Base-by-base conservation (phyloP, 805 yeast genomes). In the Barnettozyma salicaria region DNA sequence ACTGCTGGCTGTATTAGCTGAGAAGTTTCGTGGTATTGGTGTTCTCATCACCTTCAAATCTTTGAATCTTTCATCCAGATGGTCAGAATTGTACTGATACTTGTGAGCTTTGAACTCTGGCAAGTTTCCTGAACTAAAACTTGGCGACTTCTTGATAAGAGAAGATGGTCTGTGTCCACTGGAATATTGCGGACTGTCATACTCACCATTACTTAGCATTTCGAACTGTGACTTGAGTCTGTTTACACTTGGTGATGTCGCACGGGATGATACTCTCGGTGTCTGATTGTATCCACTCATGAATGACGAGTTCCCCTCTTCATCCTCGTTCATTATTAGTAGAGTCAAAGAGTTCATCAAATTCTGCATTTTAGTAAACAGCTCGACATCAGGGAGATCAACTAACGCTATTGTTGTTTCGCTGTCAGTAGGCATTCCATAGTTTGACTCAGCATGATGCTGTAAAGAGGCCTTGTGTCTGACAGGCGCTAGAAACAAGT, bases 281-380 rank as follows among this genome's bases (percentile, higher is more conserved):
- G n/a, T n/a, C n/a, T n/a, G n/a, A n/a, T n/a, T n/a, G n/a, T n/a
- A n/a, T n/a, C n/a, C n/a, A n/a, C n/a, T n/a, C n/a, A n/a, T n/a
- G n/a, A n/a, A n/a, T n/a, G n/a, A n/a, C 9, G 37, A 32, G 18
- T 27, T 31, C 25, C 31, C 26, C 6, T 33, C 35, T 12, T 47
- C 56, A 5, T 47, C 51, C 17, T 48, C 54, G 22, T 49, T 44
- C 53, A 61, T 56, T 11, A 62, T 51, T 34, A 61, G 41, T 7
- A 58, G 50, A 6, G 65, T 58, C 30, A 63, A 36, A 1, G 62
- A 40, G 24, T 53, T 48, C 3, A 64, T 58, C 23, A 60, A 38
- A 11, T 37, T 48, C 37, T 64, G 68, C 48, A 63, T 54, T 36
- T 48, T 50, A n/a, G 56, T 45, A 32, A 53, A 56, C 4, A 61